Evolutionary conservation across 495 filamentous ascomycete genomes (phyloP).

Genomic region (Penicillium arizonense): DNA sequence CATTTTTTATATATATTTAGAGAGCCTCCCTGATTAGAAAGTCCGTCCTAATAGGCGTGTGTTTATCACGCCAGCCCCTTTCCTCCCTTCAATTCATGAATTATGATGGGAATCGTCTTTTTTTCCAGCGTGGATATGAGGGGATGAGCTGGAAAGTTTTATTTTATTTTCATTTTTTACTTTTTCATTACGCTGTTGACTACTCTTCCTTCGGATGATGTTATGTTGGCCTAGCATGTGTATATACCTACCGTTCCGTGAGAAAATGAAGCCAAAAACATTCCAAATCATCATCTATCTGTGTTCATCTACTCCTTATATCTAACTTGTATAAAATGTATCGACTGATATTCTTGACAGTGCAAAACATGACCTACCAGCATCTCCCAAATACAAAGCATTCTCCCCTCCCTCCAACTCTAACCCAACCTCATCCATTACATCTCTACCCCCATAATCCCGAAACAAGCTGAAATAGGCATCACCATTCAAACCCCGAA

Average conservation of each 20-base stretch:
- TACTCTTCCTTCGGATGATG: background rate
- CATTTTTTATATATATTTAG: slow-evolving; percentile 24
- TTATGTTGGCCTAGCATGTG: slow-evolving; percentile 5
- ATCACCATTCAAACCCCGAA: too few species aligned
- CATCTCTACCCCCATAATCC: too few species aligned
- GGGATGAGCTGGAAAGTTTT: slow-evolving; percentile 12
- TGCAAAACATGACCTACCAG: too few species aligned
- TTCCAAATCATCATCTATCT: slow-evolving; percentile 4
- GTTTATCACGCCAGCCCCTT: slow-evolving; percentile 4
- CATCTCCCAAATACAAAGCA: too few species aligned
- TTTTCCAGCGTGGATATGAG: slow-evolving; percentile 6
- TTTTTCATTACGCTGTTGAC: slow-evolving; percentile 6
- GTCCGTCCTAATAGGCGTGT: slow-evolving; percentile 22
- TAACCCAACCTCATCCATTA: too few species aligned
- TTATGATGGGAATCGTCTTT: slow-evolving; percentile 24
- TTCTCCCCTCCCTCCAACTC: too few species aligned
- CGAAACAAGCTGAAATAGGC: too few species aligned
- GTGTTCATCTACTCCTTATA: too few species aligned
- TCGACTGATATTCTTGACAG: too few species aligned
- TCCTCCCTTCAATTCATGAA: slow-evolving; percentile 20
- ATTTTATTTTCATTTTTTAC: background rate
- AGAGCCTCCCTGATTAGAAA: slow-evolving; percentile 18
- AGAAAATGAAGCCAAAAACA: slow-evolving; percentile 16
- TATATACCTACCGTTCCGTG: slow-evolving; percentile 17
- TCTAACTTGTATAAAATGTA: too few species aligned